Evolutionary conservation across 2,329 filamentous ascomycete genomes (phyloP).

Genomic region (Trichoderma brevicompactum): DNA sequence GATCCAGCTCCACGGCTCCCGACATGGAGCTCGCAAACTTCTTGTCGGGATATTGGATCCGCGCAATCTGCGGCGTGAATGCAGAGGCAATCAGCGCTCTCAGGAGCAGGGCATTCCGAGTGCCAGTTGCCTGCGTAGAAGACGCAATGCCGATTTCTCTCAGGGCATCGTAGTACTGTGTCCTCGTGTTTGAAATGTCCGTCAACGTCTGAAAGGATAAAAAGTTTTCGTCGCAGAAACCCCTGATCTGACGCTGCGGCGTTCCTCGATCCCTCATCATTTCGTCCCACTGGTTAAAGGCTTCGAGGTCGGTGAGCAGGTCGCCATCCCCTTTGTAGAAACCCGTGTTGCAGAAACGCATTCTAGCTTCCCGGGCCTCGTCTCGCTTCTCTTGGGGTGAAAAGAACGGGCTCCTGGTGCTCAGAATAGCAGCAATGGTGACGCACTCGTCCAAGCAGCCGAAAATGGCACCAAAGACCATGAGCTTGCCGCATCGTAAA

Average conservation of each 20-base stretch:
- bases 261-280: conserved; percentile 59
- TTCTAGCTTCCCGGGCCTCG: conserved; percentile 75
- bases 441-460: conserved; percentile 87
- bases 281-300: conserved; percentile 81
- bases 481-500: conserved; percentile 87
- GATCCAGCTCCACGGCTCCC: conserved; percentile 89
- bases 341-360: conserved; percentile 63
- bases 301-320: conserved; percentile 81
- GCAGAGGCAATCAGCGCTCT: conserved; percentile 73
- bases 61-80: conserved; percentile 83
- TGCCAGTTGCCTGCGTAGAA: conserved; percentile 40
- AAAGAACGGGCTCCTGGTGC: conserved; percentile 83
- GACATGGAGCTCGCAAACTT: conserved; percentile 88
- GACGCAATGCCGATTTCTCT: conserved; percentile 81
- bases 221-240: conserved; percentile 85
- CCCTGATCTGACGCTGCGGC: conserved; percentile 66
- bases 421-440: conserved; percentile 90
- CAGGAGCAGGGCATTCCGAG: conserved; percentile 54
- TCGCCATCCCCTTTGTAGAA: conserved; percentile 85
- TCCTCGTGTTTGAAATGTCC: conserved; percentile 84
- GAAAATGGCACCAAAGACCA: conserved; percentile 94
- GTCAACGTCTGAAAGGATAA: conserved; percentile 80
- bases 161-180: conserved; percentile 84
- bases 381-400: conserved; percentile 83
- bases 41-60: conserved; percentile 93